These are phyloP conservation scores for Aegilops tauschii DNA, from an alignment of 176 grass and related monocot genomes.

Conservation along the genomic window DNA sequence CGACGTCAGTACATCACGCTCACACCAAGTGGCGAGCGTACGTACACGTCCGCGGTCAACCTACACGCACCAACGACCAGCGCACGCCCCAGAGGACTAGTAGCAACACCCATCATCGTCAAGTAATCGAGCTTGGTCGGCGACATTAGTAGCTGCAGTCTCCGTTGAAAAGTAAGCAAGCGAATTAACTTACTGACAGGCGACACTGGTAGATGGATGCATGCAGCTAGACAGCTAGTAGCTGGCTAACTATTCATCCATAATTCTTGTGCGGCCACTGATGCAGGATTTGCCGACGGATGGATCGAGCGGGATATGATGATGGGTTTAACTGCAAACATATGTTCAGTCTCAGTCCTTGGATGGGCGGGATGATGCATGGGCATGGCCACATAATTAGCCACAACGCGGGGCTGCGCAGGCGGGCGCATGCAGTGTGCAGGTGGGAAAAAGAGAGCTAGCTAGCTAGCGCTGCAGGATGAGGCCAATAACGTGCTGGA, in stretches of 20 bases:
- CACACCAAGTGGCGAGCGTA: background rate
- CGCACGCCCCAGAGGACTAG: too few relatives aligned
- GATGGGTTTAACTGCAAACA: background rate
- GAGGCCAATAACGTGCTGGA: constrained; percentile 76
- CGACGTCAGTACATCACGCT: background rate
- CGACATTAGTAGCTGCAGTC: background rate
- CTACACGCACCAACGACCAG: background rate
- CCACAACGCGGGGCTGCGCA: background rate
- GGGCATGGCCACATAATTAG: constrained; percentile 21
- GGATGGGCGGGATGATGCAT: background rate
- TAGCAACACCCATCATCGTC: too few relatives aligned
- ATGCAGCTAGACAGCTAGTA: background rate
- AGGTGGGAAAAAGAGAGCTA: background rate
- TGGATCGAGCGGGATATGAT: background rate
- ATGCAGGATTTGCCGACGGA: background rate
- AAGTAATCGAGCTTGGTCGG: background rate
- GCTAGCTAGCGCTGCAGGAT: background rate
- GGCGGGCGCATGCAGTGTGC: background rate
- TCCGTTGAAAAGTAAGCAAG: background rate
- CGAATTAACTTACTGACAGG: background rate
- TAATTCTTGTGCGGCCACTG: background rate
- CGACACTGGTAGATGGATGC: background rate
- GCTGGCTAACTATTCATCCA: background rate
- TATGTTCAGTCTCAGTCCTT: background rate
- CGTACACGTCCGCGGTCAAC: background rate